Evolutionary conservation across 768 basidiomycete genomes (phyloP).

Genomic region (Sporobolomyces roseus): DNA sequence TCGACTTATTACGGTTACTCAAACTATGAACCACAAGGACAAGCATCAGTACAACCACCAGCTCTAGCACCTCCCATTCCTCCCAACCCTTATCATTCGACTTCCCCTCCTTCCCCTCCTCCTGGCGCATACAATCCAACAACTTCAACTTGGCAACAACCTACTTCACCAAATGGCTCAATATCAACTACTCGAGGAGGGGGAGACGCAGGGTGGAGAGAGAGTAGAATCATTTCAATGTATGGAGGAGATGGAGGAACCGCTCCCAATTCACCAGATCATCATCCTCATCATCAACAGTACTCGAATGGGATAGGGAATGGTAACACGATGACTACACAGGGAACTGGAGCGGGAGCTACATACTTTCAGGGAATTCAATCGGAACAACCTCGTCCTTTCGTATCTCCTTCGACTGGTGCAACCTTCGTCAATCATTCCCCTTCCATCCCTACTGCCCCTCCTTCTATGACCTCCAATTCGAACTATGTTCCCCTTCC

Average conservation of each 20-base stretch:
- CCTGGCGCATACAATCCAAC: constrained; percentile 3
- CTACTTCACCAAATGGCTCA: background rate
- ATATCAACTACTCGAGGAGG: background rate
- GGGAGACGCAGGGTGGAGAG: background rate
- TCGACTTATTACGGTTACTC: no score
- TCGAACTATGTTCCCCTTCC: no score
- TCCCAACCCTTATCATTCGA: constrained; percentile 5
- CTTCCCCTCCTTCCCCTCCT: background rate
- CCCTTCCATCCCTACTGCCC: no score
- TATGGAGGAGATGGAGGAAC: constrained; percentile 8
- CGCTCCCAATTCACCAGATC: background rate
- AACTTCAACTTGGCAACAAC: background rate
- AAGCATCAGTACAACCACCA: no score
- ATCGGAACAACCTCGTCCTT: no score
- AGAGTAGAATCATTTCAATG: constrained; percentile 25
- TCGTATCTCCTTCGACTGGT: background rate
- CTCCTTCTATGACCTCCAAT: no score
- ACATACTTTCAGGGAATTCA: no score
- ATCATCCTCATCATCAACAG: background rate
- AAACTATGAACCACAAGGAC: no score
- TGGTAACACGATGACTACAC: constrained; percentile 14
- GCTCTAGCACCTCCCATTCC: constrained; percentile 12
- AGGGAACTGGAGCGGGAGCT: no score
- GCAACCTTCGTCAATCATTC: no score
- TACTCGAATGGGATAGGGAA: constrained; percentile 12